phyloP scores from a whole-genome alignment of 306 rosid species.

The Ziziphus jujuba region DNA sequence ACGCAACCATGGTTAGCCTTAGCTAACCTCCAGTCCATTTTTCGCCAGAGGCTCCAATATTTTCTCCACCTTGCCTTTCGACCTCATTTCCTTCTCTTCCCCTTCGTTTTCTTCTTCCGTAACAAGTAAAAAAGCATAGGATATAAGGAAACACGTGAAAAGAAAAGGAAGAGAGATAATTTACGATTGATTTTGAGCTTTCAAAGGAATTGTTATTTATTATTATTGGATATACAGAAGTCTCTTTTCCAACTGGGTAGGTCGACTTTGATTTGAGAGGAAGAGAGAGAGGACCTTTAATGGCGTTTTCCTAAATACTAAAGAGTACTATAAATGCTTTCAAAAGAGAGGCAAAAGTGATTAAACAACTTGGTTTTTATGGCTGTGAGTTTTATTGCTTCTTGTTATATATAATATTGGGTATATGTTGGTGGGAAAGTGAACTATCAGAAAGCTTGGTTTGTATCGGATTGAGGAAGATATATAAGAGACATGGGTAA shows the following conservation, averaged over 20 bases:
- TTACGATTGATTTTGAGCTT: constrained; percentile 16
- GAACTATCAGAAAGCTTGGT: not conserved
- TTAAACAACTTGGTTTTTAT: constrained; percentile 7
- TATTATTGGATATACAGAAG: constrained; percentile 20
- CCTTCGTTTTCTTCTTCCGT: not conserved
- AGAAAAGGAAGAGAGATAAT: constrained; percentile 21
- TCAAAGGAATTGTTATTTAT: constrained; percentile 13
- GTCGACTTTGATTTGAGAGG: constrained; percentile 10
- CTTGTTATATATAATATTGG: not conserved
- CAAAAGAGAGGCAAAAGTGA: not conserved
- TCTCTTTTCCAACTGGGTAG: constrained; percentile 23
- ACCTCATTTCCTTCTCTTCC: constrained; percentile 15
- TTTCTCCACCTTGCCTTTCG: not conserved
- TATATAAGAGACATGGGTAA: constrained; percentile 52
- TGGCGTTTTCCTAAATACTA: constrained; percentile 27
- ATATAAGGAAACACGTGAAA: constrained; percentile 12
- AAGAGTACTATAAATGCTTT: not conserved
- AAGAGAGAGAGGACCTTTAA: constrained; percentile 21
- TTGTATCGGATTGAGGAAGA: not conserved
- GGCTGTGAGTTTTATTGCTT: not conserved
- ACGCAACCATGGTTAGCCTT: constrained; percentile 37
- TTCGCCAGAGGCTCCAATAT: not conserved
- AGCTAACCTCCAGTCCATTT: not conserved
- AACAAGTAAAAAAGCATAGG: not conserved
- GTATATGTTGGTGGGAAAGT: constrained; percentile 9